Evolutionary conservation across 2,329 filamentous ascomycete genomes (phyloP), one percentile per base, ranked within the genome.

Genomic region (Cladosporium sp.): DNA sequence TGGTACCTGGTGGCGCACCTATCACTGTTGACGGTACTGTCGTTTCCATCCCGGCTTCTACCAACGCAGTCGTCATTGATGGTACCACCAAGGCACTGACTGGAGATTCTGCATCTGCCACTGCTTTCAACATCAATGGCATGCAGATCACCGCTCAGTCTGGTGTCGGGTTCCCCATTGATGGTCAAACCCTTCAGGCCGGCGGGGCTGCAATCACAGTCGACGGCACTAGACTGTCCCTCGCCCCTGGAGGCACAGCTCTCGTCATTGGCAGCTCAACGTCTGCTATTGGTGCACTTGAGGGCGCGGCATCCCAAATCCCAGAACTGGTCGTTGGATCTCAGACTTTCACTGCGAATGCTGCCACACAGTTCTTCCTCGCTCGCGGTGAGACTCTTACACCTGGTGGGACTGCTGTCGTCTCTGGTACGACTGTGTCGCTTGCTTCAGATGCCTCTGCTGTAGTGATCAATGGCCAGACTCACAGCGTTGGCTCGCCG

Each of bases 341-440:
- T 0, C 66, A 69, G 1, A 73, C 69, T 1, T 69, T 76, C 30
- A 77, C 75, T 1, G 74, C 74, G 1, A 78, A 79, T 63, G 76
- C 76, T 36, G 75, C 76, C 3, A 78, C 76, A 0, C 76, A 79
- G 40, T 79, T 75, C 67, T 73, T 73, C 50, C 62, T 80, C 5
- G 72, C 61, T 1, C 69, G 74, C 1, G 75, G 74, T 7, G 68
- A 73, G 43, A 69, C 65, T 0, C 60, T 73, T 43, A 69, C 66
- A 4, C 69, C 72, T 8, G 71, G 78, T 14, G 76, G 75, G 1
- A 69, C 70, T 11, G 76, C 69, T 1, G 70, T 72, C 1, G 57
- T 76, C 1, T 68, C 68, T 51, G 75, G 74, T 1, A 75, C 72
- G 12, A 68, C 73, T 1, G 65, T 80, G 51, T 76, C 73, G 47